Conservation (phyloP, 2,329 filamentous ascomycete species). For the Clarireedia homoeocarpa region DNA sequence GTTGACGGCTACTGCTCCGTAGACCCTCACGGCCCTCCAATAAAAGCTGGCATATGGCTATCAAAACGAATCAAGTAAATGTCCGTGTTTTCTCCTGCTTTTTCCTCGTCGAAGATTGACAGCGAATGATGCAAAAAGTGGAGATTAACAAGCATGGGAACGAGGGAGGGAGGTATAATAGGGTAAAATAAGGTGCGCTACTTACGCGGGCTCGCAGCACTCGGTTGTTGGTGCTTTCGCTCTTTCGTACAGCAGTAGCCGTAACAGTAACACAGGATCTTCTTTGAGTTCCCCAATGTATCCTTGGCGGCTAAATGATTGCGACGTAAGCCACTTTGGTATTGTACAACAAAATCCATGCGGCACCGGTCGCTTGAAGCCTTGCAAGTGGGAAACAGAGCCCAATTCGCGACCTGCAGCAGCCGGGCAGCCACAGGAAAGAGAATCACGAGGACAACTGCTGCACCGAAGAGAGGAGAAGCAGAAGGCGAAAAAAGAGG, state of each 20-base stretch:
- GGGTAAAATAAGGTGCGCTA: background rate
- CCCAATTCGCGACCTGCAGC: slow-evolving; percentile 1
- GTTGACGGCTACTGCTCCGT: background rate
- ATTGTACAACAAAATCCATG: slow-evolving; percentile 8
- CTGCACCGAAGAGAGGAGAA: background rate
- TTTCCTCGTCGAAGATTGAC: background rate
- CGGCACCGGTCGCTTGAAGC: slow-evolving; percentile 11
- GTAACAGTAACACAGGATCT: background rate
- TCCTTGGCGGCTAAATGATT: slow-evolving; percentile 18
- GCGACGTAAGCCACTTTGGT: background rate
- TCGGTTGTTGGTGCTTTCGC: too few relatives aligned
- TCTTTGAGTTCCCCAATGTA: background rate
- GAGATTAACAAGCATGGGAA: background rate
- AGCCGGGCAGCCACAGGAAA: background rate
- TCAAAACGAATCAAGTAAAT: background rate
- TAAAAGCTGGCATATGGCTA: background rate
- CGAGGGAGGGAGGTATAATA: background rate
- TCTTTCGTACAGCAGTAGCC: too few relatives aligned
- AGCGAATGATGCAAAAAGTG: background rate
- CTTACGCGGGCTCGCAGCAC: too few relatives aligned
- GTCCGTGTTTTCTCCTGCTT: background rate
- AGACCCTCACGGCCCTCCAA: background rate
- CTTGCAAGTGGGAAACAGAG: slow-evolving; percentile 19
- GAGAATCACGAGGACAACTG: slow-evolving; percentile 6
- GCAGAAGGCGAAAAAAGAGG: background rate